Evolutionary conservation across 2,329 filamentous ascomycete species (phyloP).

Genomic region (Pyricularia grisea): DNA sequence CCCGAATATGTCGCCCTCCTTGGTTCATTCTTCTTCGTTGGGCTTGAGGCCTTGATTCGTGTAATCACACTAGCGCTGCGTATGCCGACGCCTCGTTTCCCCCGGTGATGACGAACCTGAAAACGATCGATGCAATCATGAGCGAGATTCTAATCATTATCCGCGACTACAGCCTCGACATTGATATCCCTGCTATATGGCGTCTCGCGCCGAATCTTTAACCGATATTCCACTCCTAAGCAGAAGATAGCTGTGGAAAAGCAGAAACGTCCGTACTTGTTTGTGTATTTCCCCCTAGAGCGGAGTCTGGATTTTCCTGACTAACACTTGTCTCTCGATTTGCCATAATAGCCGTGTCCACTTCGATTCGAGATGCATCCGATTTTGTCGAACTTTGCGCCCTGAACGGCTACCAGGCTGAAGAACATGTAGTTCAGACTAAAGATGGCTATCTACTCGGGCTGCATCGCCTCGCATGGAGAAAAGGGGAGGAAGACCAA

Average conservation of each 20-base stretch:
- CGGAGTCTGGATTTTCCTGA: neutral
- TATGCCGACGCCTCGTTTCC: slow-evolving; percentile 31
- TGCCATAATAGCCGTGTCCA: slow-evolving; percentile 52
- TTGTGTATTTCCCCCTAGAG: slow-evolving; percentile 33
- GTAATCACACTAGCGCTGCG: slow-evolving; percentile 81
- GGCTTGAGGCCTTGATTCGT: slow-evolving; percentile 73
- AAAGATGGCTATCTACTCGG: slow-evolving; percentile 89
- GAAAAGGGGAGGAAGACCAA: slow-evolving; percentile 68
- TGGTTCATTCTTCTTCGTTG: slow-evolving; percentile 73
- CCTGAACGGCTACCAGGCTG: slow-evolving; percentile 82
- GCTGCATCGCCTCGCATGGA: slow-evolving; percentile 77
- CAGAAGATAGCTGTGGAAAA: slow-evolving; percentile 58
- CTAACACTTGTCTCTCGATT: slow-evolving; percentile 32
- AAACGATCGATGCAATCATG: neutral
- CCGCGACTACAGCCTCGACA: slow-evolving; percentile 50
- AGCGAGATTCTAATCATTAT: neutral
- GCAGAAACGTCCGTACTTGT: slow-evolving; percentile 49
- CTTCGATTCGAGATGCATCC: slow-evolving; percentile 72
- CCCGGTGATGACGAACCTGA: slow-evolving; percentile 10
- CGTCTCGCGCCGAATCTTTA: slow-evolving; percentile 74
- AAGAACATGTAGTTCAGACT: slow-evolving; percentile 94
- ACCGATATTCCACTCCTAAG: slow-evolving; percentile 62
- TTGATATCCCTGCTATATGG: slow-evolving; percentile 77
- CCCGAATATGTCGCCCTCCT: slow-evolving; percentile 82
- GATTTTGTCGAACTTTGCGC: slow-evolving; percentile 94